Conservation (phyloP, 2,329 filamentous ascomycete species). For the Colletotrichum spinosum region DNA sequence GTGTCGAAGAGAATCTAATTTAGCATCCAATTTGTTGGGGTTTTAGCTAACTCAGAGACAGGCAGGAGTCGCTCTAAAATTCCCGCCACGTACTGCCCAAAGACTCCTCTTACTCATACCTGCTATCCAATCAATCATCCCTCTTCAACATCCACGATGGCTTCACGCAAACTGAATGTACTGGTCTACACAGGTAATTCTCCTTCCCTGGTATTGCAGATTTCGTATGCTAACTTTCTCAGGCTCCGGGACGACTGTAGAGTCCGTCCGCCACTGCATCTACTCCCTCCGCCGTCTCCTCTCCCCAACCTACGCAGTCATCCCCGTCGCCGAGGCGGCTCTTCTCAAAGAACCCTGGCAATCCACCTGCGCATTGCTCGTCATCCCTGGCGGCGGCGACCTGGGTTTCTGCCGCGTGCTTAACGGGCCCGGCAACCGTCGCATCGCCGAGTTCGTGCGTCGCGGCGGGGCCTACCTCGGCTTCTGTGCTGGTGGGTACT, state of each 20-base stretch:
- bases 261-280: conserved; percentile 90
- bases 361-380: conserved; percentile 85
- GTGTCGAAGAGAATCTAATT: neutral
- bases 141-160: conserved; percentile 59
- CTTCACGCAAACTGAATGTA: conserved; percentile 82
- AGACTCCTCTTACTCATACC: conserved; percentile 9
- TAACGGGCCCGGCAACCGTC: conserved; percentile 87
- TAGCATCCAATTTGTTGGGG: conserved; percentile 14
- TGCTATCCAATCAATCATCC: conserved; percentile 20
- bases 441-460: conserved; percentile 87
- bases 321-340: conserved; percentile 81
- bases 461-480: conserved; percentile 88
- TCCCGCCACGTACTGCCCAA: conserved; percentile 10
- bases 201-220: conserved; percentile 38
- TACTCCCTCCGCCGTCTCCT: conserved; percentile 88
- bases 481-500: conserved; percentile 95
- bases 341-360: conserved; percentile 94
- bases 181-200: conserved; percentile 87
- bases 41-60: conserved; percentile 1
- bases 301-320: conserved; percentile 92
- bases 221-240: conserved; percentile 41
- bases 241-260: conserved; percentile 87
- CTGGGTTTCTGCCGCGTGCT: conserved; percentile 88
- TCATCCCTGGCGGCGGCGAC: conserved; percentile 95
- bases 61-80: neutral